phyloP scores from a whole-genome alignment of 2,329 filamentous ascomycete species.

The Geosmithia morbida region DNA sequence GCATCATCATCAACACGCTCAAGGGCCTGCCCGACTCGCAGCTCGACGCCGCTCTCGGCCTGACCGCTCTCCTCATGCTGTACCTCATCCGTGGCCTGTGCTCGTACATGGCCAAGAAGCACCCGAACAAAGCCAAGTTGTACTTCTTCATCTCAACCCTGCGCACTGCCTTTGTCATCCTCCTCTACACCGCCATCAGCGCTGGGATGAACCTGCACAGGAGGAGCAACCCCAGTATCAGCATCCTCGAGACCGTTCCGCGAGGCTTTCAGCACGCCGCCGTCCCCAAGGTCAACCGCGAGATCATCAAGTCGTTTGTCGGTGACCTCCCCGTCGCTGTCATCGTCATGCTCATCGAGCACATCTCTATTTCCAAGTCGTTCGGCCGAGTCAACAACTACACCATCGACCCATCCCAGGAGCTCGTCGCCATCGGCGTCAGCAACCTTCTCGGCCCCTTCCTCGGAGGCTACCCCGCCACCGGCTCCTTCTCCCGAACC shows the following conservation, averaged over 20 bases:
- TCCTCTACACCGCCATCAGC: conserved; percentile 85
- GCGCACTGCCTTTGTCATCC: conserved; percentile 78
- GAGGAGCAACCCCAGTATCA: conserved; percentile 50
- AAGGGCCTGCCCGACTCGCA: conserved; percentile 52
- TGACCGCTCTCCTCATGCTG: conserved; percentile 66
- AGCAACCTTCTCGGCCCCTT: conserved; percentile 85
- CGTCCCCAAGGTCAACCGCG: conserved; percentile 51
- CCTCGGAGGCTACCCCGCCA: conserved; percentile 81
- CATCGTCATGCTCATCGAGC: conserved; percentile 91
- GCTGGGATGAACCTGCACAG: conserved; percentile 66
- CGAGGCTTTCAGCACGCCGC: conserved; percentile 73
- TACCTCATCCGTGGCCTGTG: conserved; percentile 60
- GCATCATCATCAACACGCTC: conserved; percentile 70
- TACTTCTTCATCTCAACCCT: conserved; percentile 89
- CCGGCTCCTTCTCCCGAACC: conserved; percentile 89
- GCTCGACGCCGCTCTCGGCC: conserved; percentile 75
- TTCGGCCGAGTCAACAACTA: conserved; percentile 96
- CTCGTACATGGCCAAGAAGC: conserved; percentile 50
- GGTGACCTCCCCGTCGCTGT: conserved; percentile 69
- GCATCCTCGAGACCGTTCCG: conserved; percentile 63
- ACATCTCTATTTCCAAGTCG: conserved; percentile 94
- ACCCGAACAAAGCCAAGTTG: conserved; percentile 53
- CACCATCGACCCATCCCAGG: conserved; percentile 86
- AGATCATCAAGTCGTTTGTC: conserved; percentile 54
- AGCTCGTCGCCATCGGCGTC: conserved; percentile 87